Evolutionary conservation across 768 basidiomycete species (phyloP).

Genomic region (Macrolepiota albuminosa): DNA sequence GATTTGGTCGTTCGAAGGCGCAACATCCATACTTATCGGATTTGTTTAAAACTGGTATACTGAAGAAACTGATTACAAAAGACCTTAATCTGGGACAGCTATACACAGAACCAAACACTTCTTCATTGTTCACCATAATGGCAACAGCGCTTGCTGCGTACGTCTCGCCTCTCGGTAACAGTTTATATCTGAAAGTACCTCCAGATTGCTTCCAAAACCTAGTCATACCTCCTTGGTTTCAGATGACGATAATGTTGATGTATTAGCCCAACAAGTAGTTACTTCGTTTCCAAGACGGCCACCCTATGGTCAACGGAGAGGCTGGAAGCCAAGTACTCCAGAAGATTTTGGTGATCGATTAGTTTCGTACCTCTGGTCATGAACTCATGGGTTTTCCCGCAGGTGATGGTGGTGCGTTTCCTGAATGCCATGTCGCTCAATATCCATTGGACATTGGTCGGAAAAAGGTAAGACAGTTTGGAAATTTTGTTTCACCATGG

Average conservation of each 20-base stretch:
- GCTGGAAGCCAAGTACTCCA: slow-evolving; percentile 80
- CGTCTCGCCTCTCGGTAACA: slow-evolving; percentile 25
- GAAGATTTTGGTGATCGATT: slow-evolving; percentile 74
- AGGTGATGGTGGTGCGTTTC: slow-evolving; percentile 86
- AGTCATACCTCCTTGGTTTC: slow-evolving; percentile 43
- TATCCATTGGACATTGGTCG: slow-evolving; percentile 94
- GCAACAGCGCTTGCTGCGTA: slow-evolving; percentile 72
- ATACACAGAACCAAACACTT: slow-evolving; percentile 19
- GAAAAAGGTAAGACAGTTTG: slow-evolving; percentile 68
- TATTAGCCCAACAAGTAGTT: slow-evolving; percentile 32
- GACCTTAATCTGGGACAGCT: not conserved
- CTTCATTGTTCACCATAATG: slow-evolving; percentile 22
- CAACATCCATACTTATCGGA: not conserved
- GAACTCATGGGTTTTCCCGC: not conserved
- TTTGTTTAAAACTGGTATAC: not conserved
- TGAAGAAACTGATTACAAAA: too few species aligned
- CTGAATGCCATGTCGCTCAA: slow-evolving; percentile 96
- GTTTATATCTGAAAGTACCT: slow-evolving; percentile 5
- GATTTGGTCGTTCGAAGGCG: not conserved
- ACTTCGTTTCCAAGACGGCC: slow-evolving; percentile 57
- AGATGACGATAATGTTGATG: slow-evolving; percentile 53
- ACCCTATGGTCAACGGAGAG: slow-evolving; percentile 78
- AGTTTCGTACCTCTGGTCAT: not conserved
- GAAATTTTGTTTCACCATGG: not conserved
- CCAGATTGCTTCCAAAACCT: slow-evolving; percentile 69